Base-by-base conservation (phyloP, 192 early-diverging fungal genomes). In the Pilobolus umbonatus region DNA sequence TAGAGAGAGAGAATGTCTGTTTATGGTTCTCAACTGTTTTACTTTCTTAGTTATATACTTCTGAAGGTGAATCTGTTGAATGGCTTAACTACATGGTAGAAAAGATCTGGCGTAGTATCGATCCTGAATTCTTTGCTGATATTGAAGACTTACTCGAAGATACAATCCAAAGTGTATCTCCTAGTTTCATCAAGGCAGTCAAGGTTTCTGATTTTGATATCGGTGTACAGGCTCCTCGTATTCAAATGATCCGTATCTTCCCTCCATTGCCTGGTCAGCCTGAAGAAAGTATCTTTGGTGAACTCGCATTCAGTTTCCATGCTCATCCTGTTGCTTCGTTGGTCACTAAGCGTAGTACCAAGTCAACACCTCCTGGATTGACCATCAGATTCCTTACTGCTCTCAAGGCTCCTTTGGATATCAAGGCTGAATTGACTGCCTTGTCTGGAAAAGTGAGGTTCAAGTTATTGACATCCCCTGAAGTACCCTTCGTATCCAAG, bases 191-290 rank as follows among this genome's bases (percentile, higher is more conserved):
- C 17, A 60, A 61, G 40, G 59, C 34, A 7, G 59, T 67, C 11
- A 67, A 67, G 38, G 65, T 67, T 12, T 49, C 59, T 29, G 65
- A 67, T 31, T 67, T 67, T 12, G 65, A 61, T 51, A 60, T 67
- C 21, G 65, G 65, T 24, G 58, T 60, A 5, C 65, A 67, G 44
- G 58, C 59, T 28, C 65, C 59, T 11, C 53, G 52, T 26, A 49
- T 67, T 32, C 44, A 55, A 38, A 66, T 53, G 53, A 64, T 64
- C 30, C 63, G 63, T 36, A 39, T 65, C 17, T 65, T 65, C 31
- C 64, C 64, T 17, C 64, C 48, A 1, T 30, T 55, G 11, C 48
- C 48, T 45, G 57, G 51, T 26, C 57, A 67, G 5, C 57, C 57
- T 10, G 64, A 67, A 8, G 64, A 67, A 40, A 60, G 57, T 22